A percentile compares a stretch with the other conserved stretches of the same genome.
Evolutionary conservation across 148 eudicot genomes (phyloP).

Genomic region (Amaranthus palmeri): DNA sequence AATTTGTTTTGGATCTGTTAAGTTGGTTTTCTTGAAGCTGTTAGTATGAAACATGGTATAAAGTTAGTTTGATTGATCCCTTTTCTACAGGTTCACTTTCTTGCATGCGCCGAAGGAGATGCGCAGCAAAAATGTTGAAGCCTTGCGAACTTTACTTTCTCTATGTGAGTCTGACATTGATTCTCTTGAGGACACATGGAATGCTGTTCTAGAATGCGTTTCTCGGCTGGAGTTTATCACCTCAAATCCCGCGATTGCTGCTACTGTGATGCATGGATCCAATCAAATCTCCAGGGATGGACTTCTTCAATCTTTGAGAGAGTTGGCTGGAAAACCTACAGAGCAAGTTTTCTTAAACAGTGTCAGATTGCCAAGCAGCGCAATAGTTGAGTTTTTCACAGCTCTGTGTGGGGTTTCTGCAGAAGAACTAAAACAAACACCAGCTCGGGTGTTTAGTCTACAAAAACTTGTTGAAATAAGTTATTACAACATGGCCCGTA

Average conservation of each 20-base stretch:
- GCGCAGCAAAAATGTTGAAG: constrained; percentile 98
- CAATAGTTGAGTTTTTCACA: constrained; percentile 94
- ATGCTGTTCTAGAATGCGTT: constrained; percentile 88
- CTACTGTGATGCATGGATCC: constrained; percentile 88
- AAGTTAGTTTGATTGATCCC: constrained; percentile 12
- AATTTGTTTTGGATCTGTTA: neutral
- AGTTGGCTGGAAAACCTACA: constrained; percentile 83
- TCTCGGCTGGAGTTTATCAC: constrained; percentile 85
- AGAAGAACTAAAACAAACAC: constrained; percentile 82
- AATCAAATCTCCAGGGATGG: constrained; percentile 95
- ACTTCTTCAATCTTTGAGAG: constrained; percentile 77
- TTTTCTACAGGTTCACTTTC: constrained; percentile 68
- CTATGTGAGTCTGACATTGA: constrained; percentile 72
- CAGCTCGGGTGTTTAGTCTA: constrained; percentile 96
- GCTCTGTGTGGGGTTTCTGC: constrained; percentile 92
- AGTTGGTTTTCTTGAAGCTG: neutral
- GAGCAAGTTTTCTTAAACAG: constrained; percentile 93
- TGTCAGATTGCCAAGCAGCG: constrained; percentile 83
- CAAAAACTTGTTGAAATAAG: constrained; percentile 98
- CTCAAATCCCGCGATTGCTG: constrained; percentile 73
- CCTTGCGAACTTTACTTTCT: constrained; percentile 71
- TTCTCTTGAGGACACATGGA: constrained; percentile 95
- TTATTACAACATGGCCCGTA: constrained; percentile 98
- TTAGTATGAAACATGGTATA: neutral
- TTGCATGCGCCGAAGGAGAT: constrained; percentile 98